Evolutionary conservation across 2,329 filamentous ascomycete genomes (phyloP), one percentile per base, ranked within the genome.

Genomic region (Claviceps maximensis): DNA sequence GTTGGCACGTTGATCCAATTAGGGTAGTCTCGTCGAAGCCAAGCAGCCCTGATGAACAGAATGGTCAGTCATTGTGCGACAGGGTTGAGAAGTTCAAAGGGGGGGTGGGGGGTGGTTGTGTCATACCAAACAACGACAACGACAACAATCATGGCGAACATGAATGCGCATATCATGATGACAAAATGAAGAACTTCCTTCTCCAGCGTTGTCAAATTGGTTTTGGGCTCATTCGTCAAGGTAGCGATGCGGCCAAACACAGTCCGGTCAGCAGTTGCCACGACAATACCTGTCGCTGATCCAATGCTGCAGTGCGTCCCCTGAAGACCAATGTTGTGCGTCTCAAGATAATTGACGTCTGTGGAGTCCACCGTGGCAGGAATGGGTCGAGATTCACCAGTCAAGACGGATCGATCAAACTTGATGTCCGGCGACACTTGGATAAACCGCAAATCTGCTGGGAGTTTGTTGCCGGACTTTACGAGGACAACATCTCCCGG

Each of bases 261-360:
- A 0, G 86, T 89, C 15, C 70, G 72, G 62, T 88, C 83, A 9
- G 85, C 86, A 0, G 82, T 89, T 1, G 81, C 79, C 12, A 90
- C 80, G 2, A 87, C 83, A 10, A 89, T 68, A 19, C 83, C 86
- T 15, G 76, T 71, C 50, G 79, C 82, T 23, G 72, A 81, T 3
- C 86, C 86, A 7, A 81, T 82, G 4, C 86, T 80, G 58, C 85
- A 89, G 61, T 89, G 84, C 0, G 86, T 89, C n/a, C 87, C 86
- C 62, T 89, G 85, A 10, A 90, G 74, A 23, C 85, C 86, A 51
- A 90, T 87, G 59, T 82, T 85, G 51, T 79, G 78, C 3, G 85
- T 89, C 63, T 90, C 86, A 31, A 90, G 78, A 61, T 87, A 88
- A 64, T 89, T 89, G 41, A 76, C 71, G 60, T 89, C 84, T 0